These are phyloP conservation scores for Penicillium fimorum DNA, from an alignment of 495 filamentous ascomycete species.

Conservation along the genomic window DNA sequence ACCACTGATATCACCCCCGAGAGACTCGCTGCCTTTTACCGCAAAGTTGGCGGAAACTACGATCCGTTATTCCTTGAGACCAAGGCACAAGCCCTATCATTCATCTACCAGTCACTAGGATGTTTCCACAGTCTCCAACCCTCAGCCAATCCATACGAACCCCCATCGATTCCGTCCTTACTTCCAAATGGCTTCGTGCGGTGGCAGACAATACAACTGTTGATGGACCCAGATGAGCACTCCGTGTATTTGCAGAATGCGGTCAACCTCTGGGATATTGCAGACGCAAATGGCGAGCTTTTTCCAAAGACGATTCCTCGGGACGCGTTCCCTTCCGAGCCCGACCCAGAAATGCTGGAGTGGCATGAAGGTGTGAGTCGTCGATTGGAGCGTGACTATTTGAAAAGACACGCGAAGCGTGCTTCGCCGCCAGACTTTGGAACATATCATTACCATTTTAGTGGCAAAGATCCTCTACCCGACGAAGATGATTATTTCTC, in stretches of 20 bases:
- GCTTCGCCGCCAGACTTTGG: slow-evolving; percentile 35
- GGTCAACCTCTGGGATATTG: slow-evolving; percentile 70
- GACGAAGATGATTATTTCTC: slow-evolving; percentile 34
- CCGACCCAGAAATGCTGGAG: slow-evolving; percentile 72
- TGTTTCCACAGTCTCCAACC: slow-evolving; percentile 80
- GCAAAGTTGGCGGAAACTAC: slow-evolving; percentile 82
- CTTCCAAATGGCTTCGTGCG: slow-evolving; percentile 80
- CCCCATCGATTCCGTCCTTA: slow-evolving; percentile 78
- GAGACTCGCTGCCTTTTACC: slow-evolving; percentile 88
- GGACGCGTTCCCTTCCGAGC: slow-evolving; percentile 68
- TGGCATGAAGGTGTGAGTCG: slow-evolving; percentile 76
- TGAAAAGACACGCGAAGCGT: slow-evolving; percentile 33
- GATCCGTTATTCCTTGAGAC: slow-evolving; percentile 82
- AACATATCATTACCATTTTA: slow-evolving; percentile 34
- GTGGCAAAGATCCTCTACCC: slow-evolving; percentile 30
- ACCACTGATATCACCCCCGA: slow-evolving; percentile 67
- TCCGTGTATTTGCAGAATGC: slow-evolving; percentile 80
- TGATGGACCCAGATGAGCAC: slow-evolving; percentile 87
- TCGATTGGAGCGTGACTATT: slow-evolving; percentile 43
- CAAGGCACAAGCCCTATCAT: slow-evolving; percentile 71
- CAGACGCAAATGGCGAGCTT: slow-evolving; percentile 66
- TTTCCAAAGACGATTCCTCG: slow-evolving; percentile 79
- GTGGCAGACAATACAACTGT: slow-evolving; percentile 91
- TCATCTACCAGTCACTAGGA: slow-evolving; percentile 87
- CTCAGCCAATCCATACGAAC: slow-evolving; percentile 64